Evolutionary conservation across 495 filamentous ascomycete genomes (phyloP).

Genomic region (Neurospora terricola): DNA sequence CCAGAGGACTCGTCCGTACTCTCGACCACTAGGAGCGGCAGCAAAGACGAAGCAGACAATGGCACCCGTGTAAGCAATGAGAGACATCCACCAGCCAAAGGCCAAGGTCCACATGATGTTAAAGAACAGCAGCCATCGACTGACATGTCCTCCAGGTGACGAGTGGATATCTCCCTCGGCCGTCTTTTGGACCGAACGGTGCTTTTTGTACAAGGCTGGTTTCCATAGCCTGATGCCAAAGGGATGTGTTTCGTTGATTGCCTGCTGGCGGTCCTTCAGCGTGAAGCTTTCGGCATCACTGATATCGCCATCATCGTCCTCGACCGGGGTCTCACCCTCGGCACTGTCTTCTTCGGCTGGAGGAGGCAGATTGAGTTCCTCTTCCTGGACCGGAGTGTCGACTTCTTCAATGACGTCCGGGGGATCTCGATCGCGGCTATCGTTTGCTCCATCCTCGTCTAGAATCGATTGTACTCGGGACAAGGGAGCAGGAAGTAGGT

Average conservation of each 20-base stretch:
- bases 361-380: conserved; percentile 1
- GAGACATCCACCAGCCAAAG: conserved; percentile 96
- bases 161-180: conserved; percentile 98
- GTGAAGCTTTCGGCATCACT: conserved; percentile 80
- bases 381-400: conserved; percentile 16
- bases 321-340: conserved; percentile 31
- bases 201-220: conserved; percentile 95
- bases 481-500: conserved; percentile 48
- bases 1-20: conserved; percentile 78
- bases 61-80: conserved; percentile 63
- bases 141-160: conserved; percentile 80
- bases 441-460: conserved; percentile 37
- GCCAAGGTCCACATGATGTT: conserved; percentile 84
- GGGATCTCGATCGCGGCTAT: conserved; percentile 23
- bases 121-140: conserved; percentile 68
- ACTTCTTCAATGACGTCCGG: conserved; percentile 14
- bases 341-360: conserved; percentile 18
- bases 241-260: conserved; percentile 97
- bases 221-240: conserved; percentile 99
- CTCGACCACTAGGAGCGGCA: conserved; percentile 66
- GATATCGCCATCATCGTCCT: conserved; percentile 49
- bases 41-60: conserved; percentile 69
- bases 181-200: conserved; percentile 87
- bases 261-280: conserved; percentile 87
- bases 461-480: conserved; percentile 44